Percentiles rank a stretch among this genome's conserved stretches.
phyloP scores from a whole-genome alignment of 495 filamentous ascomycete species.

The Aspergillus kassunensis region DNA sequence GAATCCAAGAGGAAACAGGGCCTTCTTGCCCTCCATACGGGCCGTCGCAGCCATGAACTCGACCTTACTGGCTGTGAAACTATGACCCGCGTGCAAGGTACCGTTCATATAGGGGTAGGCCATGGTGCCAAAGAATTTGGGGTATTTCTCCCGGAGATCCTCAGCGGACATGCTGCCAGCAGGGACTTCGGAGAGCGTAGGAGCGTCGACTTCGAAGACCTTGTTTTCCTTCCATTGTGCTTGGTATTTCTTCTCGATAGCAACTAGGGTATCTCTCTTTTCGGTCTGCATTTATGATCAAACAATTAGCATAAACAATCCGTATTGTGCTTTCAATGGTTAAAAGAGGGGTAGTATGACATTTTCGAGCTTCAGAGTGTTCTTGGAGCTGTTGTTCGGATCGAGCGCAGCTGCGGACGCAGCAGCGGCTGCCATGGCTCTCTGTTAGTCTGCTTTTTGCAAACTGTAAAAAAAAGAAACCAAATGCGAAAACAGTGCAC shows the following conservation, averaged over 20 bases:
- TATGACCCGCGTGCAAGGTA: constrained; percentile 86
- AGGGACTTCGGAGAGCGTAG: constrained; percentile 69
- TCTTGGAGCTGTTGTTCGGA: constrained; percentile 57
- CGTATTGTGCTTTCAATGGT: neutral
- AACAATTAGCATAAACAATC: constrained; percentile 14
- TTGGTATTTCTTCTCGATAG: constrained; percentile 91
- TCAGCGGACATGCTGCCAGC: constrained; percentile 62
- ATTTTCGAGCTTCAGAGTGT: constrained; percentile 72
- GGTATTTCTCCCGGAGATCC: constrained; percentile 72
- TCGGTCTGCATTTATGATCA: constrained; percentile 59
- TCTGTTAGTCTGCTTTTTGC: constrained; percentile 22
- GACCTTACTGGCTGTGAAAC: constrained; percentile 83
- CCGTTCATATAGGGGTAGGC: constrained; percentile 98
- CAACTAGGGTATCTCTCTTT: constrained; percentile 84
- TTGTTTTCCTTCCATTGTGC: constrained; percentile 71
- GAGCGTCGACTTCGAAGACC: constrained; percentile 83
- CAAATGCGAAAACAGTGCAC: constrained; percentile 9
- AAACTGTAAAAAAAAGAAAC: constrained; percentile 22
- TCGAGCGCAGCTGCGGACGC: constrained; percentile 55
- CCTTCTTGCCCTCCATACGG: constrained; percentile 83
- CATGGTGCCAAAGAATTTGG: constrained; percentile 92
- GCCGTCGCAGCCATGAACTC: constrained; percentile 83
- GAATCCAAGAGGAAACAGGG: constrained; percentile 86
- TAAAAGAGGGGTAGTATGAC: constrained; percentile 37
- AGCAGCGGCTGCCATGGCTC: constrained; percentile 52